phyloP scores from a whole-genome alignment of 305 asterid species.

The Solanum hybrid region DNA sequence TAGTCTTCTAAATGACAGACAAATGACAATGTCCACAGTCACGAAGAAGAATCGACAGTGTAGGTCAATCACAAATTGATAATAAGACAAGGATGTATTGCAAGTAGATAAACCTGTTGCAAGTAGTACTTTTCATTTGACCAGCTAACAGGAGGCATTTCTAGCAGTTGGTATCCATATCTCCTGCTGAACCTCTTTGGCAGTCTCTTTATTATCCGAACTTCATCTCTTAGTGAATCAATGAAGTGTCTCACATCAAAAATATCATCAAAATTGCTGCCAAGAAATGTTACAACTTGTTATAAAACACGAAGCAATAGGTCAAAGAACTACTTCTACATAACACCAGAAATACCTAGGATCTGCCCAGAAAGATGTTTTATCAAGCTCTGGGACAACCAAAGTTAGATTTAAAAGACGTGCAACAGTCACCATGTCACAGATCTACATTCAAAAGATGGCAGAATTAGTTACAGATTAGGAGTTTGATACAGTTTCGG shows the following conservation, averaged over 20 bases:
- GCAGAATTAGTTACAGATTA: neutral
- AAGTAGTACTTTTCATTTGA: constrained; percentile 89
- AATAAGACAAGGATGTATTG: neutral
- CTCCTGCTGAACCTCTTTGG: constrained; percentile 68
- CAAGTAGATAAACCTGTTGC: constrained; percentile 53
- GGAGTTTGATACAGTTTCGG: neutral
- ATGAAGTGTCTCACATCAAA: constrained; percentile 87
- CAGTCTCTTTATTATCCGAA: constrained; percentile 68
- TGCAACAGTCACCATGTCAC: constrained; percentile 95
- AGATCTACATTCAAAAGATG: constrained; percentile 51
- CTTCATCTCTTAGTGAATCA: constrained; percentile 87
- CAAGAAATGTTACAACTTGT: constrained; percentile 17
- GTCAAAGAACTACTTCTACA: neutral
- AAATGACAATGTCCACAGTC: neutral
- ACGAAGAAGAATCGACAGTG: neutral
- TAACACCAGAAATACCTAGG: constrained; percentile 54
- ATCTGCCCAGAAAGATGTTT: constrained; percentile 97
- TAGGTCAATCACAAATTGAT: neutral
- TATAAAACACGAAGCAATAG: neutral
- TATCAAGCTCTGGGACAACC: constrained; percentile 95
- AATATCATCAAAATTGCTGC: constrained; percentile 93
- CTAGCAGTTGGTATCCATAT: constrained; percentile 56
- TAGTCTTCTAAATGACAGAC: neutral
- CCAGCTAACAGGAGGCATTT: constrained; percentile 98
- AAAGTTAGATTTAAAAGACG: constrained; percentile 87